Conservation (phyloP, 2,329 filamentous ascomycete genomes). For the Pseudocercospora cruenta region DNA sequence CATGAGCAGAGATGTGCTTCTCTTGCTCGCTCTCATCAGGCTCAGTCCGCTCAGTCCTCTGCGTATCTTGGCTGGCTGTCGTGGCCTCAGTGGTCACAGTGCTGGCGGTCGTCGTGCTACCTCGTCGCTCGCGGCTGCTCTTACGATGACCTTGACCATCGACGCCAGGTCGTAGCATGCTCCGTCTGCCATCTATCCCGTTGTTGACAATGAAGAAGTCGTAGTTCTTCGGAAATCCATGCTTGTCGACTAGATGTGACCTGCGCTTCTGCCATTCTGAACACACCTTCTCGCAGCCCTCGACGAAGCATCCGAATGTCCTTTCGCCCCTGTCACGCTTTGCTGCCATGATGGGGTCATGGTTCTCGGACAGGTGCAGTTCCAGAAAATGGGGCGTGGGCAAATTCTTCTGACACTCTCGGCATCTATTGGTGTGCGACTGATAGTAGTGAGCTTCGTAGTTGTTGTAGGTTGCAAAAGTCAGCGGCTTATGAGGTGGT, state of each 20-base stretch:
- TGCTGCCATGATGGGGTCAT: constrained; percentile 77
- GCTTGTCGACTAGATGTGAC: constrained; percentile 90
- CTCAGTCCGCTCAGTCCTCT: constrained; percentile 12
- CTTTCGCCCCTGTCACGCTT: constrained; percentile 80
- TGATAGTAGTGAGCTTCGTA: constrained; percentile 87
- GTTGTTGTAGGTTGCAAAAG: constrained; percentile 74
- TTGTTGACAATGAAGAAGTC: constrained; percentile 85
- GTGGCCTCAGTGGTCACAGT: constrained; percentile 31
- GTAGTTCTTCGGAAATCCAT: constrained; percentile 83
- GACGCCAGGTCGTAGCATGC: constrained; percentile 68
- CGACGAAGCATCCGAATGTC: constrained; percentile 89
- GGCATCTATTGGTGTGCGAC: constrained; percentile 80
- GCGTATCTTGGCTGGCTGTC: constrained; percentile 23
- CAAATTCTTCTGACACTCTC: constrained; percentile 84
- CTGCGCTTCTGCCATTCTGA: constrained; percentile 80
- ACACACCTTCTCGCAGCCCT: constrained; percentile 84
- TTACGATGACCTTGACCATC: constrained; percentile 38
- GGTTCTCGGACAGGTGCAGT: constrained; percentile 87
- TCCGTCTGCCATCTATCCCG: constrained; percentile 83
- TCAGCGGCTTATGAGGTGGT: constrained; percentile 74
- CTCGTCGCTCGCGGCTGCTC: constrained; percentile 36
- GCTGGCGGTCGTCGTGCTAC: constrained; percentile 22
- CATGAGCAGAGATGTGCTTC: background rate
- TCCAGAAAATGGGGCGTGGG: constrained; percentile 79
- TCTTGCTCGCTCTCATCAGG: background rate